Percentiles rank a stretch among this genome's conserved stretches.
These are phyloP conservation scores for Gnetum montanum DNA, from an alignment of 75 land plant genomes.

Conservation along the genomic window DNA sequence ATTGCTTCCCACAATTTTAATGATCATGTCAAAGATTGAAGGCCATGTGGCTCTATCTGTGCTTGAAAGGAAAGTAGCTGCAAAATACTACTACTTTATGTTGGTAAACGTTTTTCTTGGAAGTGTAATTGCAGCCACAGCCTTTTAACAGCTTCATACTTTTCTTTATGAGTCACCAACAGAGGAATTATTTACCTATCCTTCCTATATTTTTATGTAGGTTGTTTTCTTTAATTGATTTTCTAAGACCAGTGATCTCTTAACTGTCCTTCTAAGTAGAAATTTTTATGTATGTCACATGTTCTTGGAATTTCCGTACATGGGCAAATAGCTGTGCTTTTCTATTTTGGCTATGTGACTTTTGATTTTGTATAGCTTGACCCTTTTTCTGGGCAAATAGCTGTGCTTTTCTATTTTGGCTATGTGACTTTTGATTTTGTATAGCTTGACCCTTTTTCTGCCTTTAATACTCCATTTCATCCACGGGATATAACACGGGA, in stretches of 20 bases:
- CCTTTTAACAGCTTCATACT: slow-evolving; percentile 40
- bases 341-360: too few relatives aligned
- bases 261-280: neutral
- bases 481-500: too few relatives aligned
- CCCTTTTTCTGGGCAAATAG: neutral
- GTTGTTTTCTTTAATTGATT: too few relatives aligned
- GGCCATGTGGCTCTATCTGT: slow-evolving; percentile 36
- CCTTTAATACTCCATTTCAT: neutral
- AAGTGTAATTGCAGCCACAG: slow-evolving; percentile 44
- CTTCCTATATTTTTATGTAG: neutral
- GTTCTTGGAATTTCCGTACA: too few relatives aligned
- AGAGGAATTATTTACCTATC: slow-evolving; percentile 11
- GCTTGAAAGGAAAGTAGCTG: slow-evolving; percentile 46
- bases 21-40: slow-evolving; percentile 55
- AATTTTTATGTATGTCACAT: too few relatives aligned
- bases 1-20: slow-evolving; percentile 49
- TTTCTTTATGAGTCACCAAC: slow-evolving; percentile 22
- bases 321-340: neutral
- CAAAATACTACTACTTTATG: slow-evolving; percentile 48
- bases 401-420: neutral
- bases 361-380: too few relatives aligned
- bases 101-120: slow-evolving; percentile 60
- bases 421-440: too few relatives aligned
- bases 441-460: too few relatives aligned
- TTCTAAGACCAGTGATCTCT: too few relatives aligned